These are phyloP conservation scores for Pleurotus platypus DNA, from an alignment of 768 basidiomycete genomes.

Conservation along the genomic window DNA sequence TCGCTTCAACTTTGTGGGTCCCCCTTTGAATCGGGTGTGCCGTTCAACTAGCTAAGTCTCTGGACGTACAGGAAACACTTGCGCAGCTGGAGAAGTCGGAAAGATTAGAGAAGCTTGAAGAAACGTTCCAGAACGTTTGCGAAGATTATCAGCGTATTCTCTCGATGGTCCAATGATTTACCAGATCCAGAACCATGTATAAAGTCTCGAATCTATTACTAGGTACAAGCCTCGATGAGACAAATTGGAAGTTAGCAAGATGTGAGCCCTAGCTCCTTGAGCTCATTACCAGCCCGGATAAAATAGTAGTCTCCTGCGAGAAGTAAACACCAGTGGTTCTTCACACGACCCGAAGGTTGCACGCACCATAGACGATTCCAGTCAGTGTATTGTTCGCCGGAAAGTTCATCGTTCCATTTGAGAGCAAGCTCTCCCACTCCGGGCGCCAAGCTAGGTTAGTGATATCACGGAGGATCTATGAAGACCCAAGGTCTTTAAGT, in stretches of 20 bases:
- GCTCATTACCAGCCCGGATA: constrained; percentile 34
- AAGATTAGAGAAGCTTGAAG: constrained; percentile 83
- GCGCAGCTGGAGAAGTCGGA: constrained; percentile 86
- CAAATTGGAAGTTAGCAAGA: constrained; percentile 11
- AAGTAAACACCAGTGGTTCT: background rate
- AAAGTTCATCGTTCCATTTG: constrained; percentile 63
- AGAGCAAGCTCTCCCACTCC: constrained; percentile 59
- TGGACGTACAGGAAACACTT: constrained; percentile 66
- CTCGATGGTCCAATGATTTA: constrained; percentile 36
- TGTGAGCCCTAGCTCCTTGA: constrained; percentile 29
- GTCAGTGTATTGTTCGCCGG: constrained; percentile 55
- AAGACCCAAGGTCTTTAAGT: background rate
- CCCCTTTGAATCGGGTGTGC: background rate
- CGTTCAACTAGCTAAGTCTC: background rate
- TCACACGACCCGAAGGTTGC: background rate
- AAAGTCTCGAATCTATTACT: too few relatives aligned
- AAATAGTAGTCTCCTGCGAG: constrained; percentile 44
- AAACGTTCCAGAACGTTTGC: constrained; percentile 84
- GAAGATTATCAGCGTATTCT: constrained; percentile 86
- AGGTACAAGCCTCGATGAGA: too few relatives aligned
- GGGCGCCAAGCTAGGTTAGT: constrained; percentile 55
- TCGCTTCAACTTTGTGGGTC: constrained; percentile 88
- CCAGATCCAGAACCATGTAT: too few relatives aligned
- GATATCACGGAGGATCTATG: constrained; percentile 41
- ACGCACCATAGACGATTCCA: constrained; percentile 54